phyloP scores from a whole-genome alignment of 2,329 filamentous ascomycete genomes.

The Ascochyta pisi region DNA sequence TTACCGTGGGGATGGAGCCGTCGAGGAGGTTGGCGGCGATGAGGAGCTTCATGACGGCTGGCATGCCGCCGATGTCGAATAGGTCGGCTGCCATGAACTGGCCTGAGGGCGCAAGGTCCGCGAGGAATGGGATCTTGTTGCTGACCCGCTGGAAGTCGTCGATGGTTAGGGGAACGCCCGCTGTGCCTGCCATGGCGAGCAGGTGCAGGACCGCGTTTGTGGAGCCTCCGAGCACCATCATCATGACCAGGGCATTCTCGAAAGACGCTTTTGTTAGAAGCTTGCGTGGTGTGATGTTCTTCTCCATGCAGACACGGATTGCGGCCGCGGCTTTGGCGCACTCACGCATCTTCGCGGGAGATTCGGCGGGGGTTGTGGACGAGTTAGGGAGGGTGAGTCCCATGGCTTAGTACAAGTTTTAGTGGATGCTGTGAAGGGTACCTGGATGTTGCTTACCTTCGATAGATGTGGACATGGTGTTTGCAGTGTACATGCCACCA shows the following conservation, averaged over 20 bases:
- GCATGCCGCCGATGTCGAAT: conserved; percentile 84
- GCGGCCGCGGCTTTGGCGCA: conserved; percentile 81
- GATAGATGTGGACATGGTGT: conserved; percentile 90
- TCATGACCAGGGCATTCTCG: conserved; percentile 87
- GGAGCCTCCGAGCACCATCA: conserved; percentile 89
- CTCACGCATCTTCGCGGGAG: conserved; percentile 84
- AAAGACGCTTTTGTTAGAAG: conserved; percentile 81
- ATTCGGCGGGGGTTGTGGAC: conserved; percentile 80
- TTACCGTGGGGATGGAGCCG: conserved; percentile 80
- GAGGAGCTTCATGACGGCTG: conserved; percentile 83
- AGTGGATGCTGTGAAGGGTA: neutral
- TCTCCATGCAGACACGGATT: conserved; percentile 80
- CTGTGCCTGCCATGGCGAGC: conserved; percentile 87
- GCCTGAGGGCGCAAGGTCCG: conserved; percentile 83
- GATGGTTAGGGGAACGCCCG: conserved; percentile 76
- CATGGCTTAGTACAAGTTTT: conserved; percentile 63
- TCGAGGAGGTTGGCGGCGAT: conserved; percentile 78
- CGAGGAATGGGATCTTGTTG: conserved; percentile 84
- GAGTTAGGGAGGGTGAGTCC: conserved; percentile 83
- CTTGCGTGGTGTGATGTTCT: conserved; percentile 80
- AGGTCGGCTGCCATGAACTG: conserved; percentile 89
- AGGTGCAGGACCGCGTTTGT: conserved; percentile 91
- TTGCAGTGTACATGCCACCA: conserved; percentile 93
- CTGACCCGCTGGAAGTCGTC: conserved; percentile 84
- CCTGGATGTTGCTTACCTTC: conserved; percentile 55